A percentile compares a stretch with the other conserved stretches of the same genome.
Evolutionary conservation across 768 basidiomycete genomes (phyloP).

Genomic region (Russula lepida): DNA sequence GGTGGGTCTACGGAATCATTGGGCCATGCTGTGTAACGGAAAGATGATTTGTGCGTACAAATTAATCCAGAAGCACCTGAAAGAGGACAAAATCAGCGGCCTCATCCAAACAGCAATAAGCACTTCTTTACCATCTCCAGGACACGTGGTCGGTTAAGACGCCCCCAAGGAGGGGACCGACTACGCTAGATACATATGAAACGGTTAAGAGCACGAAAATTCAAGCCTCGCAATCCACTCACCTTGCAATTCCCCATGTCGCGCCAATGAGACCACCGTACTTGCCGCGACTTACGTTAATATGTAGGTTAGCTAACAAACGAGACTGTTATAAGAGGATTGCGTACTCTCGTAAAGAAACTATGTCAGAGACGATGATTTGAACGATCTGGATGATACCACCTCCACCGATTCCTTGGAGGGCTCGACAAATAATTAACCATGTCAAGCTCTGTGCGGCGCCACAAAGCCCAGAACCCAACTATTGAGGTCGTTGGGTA

Average conservation of each 20-base stretch:
- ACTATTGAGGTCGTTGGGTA: conserved; percentile 29
- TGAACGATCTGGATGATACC: conserved; percentile 70
- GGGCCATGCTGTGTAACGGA: background rate
- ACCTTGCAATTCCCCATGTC: conserved; percentile 66
- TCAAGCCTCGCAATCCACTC: background rate
- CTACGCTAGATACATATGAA: conserved; percentile 35
- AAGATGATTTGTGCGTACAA: conserved; percentile 35
- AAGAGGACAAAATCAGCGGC: background rate
- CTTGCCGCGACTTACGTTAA: conserved; percentile 53
- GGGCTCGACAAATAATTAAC: conserved; percentile 67
- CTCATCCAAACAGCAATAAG: background rate
- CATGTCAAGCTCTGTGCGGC: conserved; percentile 72
- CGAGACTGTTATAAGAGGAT: background rate
- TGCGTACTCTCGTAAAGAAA: conserved; percentile 63
- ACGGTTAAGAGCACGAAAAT: background rate
- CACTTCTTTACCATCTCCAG: conserved; percentile 59
- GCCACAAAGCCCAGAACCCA: conserved; percentile 76
- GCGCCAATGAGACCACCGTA: conserved; percentile 70
- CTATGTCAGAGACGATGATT: conserved; percentile 78
- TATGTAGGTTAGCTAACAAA: background rate
- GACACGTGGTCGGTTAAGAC: conserved; percentile 65
- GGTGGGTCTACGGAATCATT: conserved; percentile 46
- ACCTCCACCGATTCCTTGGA: conserved; percentile 81
- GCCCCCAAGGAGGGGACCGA: conserved; percentile 78
- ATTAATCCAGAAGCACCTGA: conserved; percentile 71